Evolutionary conservation across 257 asterid species (phyloP), one percentile per base, ranked within the genome.

Genomic region (Oldenlandia corymbosa): DNA sequence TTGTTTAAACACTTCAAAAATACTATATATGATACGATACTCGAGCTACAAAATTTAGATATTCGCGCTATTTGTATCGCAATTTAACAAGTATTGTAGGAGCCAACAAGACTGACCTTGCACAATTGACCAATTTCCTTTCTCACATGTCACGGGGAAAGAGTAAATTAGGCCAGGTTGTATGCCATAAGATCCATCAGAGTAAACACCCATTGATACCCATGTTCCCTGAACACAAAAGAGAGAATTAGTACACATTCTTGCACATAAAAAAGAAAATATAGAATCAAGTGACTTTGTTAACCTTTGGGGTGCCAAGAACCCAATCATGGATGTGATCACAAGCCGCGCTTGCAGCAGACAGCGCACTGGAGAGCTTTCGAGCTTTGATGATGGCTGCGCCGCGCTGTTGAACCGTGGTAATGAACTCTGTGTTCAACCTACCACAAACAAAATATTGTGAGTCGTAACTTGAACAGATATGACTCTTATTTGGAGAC

Each of bases 171-270:
- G 71, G 61, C 91, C 97, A 2, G 79, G 61, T 17, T 83, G 90
- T 10, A 90, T 42, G 20, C 91, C 91, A 56, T 90, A 90, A 3
- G 97, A 87, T 42, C 96, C 97, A 84, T 90, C 93, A 10, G 96
- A 90, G 27, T 36, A 81, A 11, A 88, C 96, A 53, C 96, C 97
- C 96, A 85, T 90, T 13, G 97, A 90, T 48, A 90, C 95, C 88
- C 93, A 90, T 51, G 75, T 79, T 27, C 87, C 95, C 97, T 90
- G 64, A 5, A 73, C 60, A 11, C 68, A 63, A 45, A 27, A 60
- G 42, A n/a, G 10, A 42, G 20, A 66, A 42, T 66, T 42, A 43
- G 36, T 46, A 45, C n/a, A 31, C 23, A 17, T 31, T 53, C 37
- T 24, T 18, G 36, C 32, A 42, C 39, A n/a, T n/a, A 26, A 10